A percentile compares a stretch with the other conserved stretches of the same genome.
Evolutionary conservation across 768 basidiomycete species (phyloP).

Genomic region (Chalciporus pseudorubinellus): DNA sequence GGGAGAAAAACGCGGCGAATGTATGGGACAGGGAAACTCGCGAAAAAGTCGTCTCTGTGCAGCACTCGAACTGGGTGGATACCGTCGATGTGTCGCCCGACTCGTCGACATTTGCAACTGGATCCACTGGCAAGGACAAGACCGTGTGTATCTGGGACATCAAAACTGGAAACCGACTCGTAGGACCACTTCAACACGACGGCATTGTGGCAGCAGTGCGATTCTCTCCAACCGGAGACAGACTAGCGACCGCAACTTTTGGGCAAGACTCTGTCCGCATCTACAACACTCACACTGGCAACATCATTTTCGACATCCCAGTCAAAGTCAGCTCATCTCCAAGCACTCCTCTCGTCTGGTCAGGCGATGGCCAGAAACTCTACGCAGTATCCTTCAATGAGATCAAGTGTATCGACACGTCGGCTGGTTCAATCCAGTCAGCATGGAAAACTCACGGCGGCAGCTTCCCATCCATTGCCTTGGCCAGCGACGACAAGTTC

Average conservation of each 20-base stretch:
- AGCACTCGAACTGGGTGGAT: not conserved
- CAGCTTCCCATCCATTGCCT: not conserved
- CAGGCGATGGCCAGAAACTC: not conserved
- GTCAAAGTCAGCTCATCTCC: not conserved
- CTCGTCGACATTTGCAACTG: not conserved
- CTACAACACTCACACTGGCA: not conserved
- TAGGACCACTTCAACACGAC: not conserved
- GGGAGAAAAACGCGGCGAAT: not conserved
- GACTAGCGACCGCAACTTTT: not conserved
- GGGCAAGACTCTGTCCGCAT: not conserved
- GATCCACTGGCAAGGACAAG: not conserved
- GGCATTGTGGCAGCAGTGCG: not conserved
- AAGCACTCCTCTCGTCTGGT: constrained; percentile 4
- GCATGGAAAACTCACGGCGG: not conserved
- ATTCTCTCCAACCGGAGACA: not conserved
- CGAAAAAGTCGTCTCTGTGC: not conserved
- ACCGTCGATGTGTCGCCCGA: not conserved
- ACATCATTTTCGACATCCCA: not conserved
- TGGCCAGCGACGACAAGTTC: constrained; percentile 2
- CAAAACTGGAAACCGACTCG: not conserved
- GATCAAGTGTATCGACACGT: not conserved
- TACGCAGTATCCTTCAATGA: not conserved
- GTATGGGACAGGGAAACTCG: not conserved
- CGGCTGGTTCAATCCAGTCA: not conserved
- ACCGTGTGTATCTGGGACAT: not conserved